Evolutionary conservation across 768 basidiomycete genomes (phyloP).

Genomic region (Lepiota subincarnata): DNA sequence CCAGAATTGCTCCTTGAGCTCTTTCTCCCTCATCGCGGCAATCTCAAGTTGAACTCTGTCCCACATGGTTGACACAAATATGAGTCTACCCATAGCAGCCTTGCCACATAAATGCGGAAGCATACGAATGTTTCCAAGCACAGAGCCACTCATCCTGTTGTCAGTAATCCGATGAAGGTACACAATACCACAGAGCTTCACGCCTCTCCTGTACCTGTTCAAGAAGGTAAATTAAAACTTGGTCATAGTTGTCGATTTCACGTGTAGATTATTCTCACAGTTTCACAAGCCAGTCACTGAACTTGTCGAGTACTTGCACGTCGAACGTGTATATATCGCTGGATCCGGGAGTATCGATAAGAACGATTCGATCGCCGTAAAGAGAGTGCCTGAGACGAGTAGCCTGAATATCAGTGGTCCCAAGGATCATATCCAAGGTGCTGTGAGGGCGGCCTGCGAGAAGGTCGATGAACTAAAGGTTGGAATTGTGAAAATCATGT

Average conservation of each 20-base stretch:
- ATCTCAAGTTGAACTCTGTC: background rate
- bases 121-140: conserved; percentile 10
- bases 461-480: conserved; percentile 6
- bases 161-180: conserved; percentile 14
- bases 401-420: conserved; percentile 1
- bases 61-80: conserved; percentile 15
- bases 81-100: conserved; percentile 7
- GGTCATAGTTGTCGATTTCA: background rate
- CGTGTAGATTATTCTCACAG: background rate
- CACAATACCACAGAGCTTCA: conserved; percentile 12
- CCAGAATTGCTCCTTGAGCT: conserved; percentile 17
- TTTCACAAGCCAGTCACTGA: conserved; percentile 4
- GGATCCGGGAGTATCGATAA: conserved; percentile 12
- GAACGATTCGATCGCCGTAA: conserved; percentile 4
- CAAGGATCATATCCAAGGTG: background rate
- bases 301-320: conserved; percentile 1
- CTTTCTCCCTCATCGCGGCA: conserved; percentile 11
- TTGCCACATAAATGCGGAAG: conserved; percentile 13
- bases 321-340: background rate
- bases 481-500: too few species aligned
- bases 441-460: conserved; percentile 2
- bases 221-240: background rate
- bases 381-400: conserved; percentile 1
- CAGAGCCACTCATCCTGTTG: conserved; percentile 6
- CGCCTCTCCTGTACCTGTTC: conserved; percentile 2